Evolutionary conservation across 306 rosid genomes (phyloP).

Genomic region (Medicago ruthenica): DNA sequence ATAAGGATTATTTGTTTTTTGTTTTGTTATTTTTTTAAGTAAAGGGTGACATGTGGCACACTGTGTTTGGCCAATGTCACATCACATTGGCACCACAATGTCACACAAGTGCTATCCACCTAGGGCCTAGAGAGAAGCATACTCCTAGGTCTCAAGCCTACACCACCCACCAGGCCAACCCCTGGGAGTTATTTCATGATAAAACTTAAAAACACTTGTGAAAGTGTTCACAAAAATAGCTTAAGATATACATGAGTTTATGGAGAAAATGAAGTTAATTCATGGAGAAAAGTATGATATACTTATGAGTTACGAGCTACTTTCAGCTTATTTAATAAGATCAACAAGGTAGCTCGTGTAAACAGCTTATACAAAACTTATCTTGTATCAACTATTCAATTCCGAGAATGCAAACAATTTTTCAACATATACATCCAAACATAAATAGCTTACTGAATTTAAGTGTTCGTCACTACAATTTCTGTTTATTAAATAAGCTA

Average conservation of each 20-base stretch:
- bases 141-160: too few relatives aligned
- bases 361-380: neutral
- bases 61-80: too few relatives aligned
- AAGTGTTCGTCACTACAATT: neutral
- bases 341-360: neutral
- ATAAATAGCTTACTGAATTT: neutral
- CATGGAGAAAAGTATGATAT: neutral
- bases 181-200: too few relatives aligned
- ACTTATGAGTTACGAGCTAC: neutral
- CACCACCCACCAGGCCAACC: too few relatives aligned
- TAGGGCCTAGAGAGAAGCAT: too few relatives aligned
- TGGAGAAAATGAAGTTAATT: too few relatives aligned
- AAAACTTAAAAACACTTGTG: neutral
- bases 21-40: too few relatives aligned
- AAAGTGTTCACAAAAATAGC: neutral
- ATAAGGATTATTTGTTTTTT: too few relatives aligned
- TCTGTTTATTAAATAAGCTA: neutral
- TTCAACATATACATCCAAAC: neutral
- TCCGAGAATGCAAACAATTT: neutral
- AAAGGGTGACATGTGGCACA: too few relatives aligned
- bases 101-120: too few relatives aligned
- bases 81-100: too few relatives aligned
- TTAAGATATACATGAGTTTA: too few relatives aligned
- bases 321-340: neutral
- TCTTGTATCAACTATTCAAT: neutral